These are phyloP conservation scores for Haematococcus lacustris DNA, from an alignment of 139 green algal species.

Conservation along the genomic window DNA sequence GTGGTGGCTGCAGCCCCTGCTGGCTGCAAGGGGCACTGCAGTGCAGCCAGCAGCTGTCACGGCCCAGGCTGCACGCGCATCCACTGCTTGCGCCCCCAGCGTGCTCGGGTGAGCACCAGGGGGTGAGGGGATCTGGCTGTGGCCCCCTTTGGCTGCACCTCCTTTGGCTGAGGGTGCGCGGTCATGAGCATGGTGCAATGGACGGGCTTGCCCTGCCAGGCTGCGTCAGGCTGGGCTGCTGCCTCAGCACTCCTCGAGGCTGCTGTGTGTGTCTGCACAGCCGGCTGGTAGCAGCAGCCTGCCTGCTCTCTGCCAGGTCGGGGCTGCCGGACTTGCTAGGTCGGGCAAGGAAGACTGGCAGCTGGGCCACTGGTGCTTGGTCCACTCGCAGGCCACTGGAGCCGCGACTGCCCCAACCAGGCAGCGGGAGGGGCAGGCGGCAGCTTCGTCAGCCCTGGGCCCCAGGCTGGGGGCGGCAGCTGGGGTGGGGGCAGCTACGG, in stretches of 20 bases:
- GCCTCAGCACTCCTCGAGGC: too few species aligned
- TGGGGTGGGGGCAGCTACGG: constrained; percentile 4
- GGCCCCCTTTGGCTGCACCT: too few species aligned
- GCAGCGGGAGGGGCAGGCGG: constrained; percentile 3
- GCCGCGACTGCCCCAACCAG: constrained; percentile 22
- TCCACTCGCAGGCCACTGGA: constrained; percentile 18
- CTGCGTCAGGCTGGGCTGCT: too few species aligned
- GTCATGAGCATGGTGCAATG: too few species aligned
- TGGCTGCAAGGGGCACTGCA: background rate
- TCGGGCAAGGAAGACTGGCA: background rate
- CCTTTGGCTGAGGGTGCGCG: too few species aligned
- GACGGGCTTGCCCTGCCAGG: too few species aligned
- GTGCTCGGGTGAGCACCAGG: too few species aligned
- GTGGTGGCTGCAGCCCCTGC: background rate
- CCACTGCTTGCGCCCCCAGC: background rate
- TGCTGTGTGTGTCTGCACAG: too few species aligned
- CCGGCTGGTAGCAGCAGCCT: too few species aligned
- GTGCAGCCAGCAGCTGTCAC: background rate
- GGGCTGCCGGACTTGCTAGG: background rate
- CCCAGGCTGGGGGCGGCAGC: background rate
- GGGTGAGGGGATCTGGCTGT: too few species aligned
- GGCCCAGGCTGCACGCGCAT: background rate
- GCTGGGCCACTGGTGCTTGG: background rate
- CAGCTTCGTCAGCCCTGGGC: background rate
- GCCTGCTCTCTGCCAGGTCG: background rate